These are phyloP conservation scores for Rhynchosporium graminicola DNA, from an alignment of 2,329 filamentous ascomycete genomes.

Conservation along the genomic window DNA sequence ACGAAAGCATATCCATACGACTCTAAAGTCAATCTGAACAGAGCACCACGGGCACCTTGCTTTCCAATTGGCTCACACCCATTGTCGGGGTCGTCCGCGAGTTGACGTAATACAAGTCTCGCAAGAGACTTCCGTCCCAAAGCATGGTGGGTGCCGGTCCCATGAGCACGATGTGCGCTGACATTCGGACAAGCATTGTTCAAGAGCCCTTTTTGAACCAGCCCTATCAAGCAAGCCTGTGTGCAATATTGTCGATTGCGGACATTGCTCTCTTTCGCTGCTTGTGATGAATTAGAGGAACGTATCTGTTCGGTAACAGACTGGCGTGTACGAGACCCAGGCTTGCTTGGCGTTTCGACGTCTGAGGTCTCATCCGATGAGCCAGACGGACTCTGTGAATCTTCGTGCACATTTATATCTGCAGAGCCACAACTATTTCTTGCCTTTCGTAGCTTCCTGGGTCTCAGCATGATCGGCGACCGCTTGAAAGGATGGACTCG, in stretches of 20 bases:
- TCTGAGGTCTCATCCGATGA: conserved; percentile 2
- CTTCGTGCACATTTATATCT: conserved; percentile 2
- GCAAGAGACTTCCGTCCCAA: conserved; percentile 26
- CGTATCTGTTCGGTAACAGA: conserved; percentile 22
- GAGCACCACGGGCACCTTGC: conserved; percentile 42
- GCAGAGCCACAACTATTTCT: conserved; percentile 3
- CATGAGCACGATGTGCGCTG: conserved; percentile 23
- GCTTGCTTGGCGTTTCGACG: conserved; percentile 24
- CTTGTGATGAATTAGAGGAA: conserved; percentile 22
- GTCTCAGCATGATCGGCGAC: conserved; percentile 5
- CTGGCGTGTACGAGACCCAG: conserved; percentile 21
- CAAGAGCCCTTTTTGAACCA: conserved; percentile 26
- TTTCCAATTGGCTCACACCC: conserved; percentile 31
- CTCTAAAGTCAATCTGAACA: conserved; percentile 47
- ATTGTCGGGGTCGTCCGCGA: conserved; percentile 26
- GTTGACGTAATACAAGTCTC: conserved; percentile 24
- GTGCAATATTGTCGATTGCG: conserved; percentile 25
- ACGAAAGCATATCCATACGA: conserved; percentile 48
- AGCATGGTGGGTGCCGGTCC: conserved; percentile 16
- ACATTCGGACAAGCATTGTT: conserved; percentile 31
- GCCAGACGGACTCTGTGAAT: conserved; percentile 6
- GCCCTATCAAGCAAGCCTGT: conserved; percentile 29
- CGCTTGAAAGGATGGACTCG: background rate
- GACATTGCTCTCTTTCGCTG: conserved; percentile 26
- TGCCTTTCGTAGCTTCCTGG: conserved; percentile 13